Evolutionary conservation across 2,329 filamentous ascomycete genomes (phyloP).

Genomic region (Emydomyces testavorans): DNA sequence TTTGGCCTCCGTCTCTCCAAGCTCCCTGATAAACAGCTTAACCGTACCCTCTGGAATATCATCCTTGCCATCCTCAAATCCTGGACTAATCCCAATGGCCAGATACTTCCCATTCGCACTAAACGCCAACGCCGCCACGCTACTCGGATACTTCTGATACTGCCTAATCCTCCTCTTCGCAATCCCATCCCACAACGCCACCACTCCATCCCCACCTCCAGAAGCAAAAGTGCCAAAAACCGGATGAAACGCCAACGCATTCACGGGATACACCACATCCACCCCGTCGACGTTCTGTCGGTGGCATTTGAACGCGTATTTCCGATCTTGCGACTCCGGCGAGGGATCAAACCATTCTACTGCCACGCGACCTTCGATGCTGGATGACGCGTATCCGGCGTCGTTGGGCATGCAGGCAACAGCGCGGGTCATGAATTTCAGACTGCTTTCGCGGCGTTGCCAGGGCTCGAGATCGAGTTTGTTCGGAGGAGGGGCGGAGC

Average conservation of each 20-base stretch:
- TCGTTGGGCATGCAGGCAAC: slow-evolving; percentile 96
- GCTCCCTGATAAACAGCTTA: slow-evolving; percentile 68
- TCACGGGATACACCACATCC: slow-evolving; percentile 84
- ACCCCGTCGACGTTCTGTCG: slow-evolving; percentile 57
- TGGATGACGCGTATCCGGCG: slow-evolving; percentile 79
- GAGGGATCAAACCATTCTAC: slow-evolving; percentile 97
- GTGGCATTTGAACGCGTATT: slow-evolving; percentile 99
- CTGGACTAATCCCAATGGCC: slow-evolving; percentile 70
- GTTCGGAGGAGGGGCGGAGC: slow-evolving; percentile 31
- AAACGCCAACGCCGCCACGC: slow-evolving; percentile 66
- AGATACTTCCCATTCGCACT: slow-evolving; percentile 64
- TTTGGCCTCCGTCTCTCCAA: slow-evolving; percentile 79
- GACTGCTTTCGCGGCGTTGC: slow-evolving; percentile 84
- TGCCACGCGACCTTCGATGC: slow-evolving; percentile 88
- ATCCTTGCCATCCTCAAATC: slow-evolving; percentile 79
- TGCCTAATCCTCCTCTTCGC: slow-evolving; percentile 82
- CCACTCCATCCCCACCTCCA: slow-evolving; percentile 78
- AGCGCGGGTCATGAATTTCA: slow-evolving; percentile 91
- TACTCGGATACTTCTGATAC: slow-evolving; percentile 73
- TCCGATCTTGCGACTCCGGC: slow-evolving; percentile 73
- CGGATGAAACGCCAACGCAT: slow-evolving; percentile 80
- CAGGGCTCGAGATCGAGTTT: slow-evolving; percentile 58
- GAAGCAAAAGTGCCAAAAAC: slow-evolving; percentile 73
- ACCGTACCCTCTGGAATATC: slow-evolving; percentile 60
- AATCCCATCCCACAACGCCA: slow-evolving; percentile 86